Conservation (phyloP, 805 yeast genomes). For the Zygotorulaspora sp. region DNA sequence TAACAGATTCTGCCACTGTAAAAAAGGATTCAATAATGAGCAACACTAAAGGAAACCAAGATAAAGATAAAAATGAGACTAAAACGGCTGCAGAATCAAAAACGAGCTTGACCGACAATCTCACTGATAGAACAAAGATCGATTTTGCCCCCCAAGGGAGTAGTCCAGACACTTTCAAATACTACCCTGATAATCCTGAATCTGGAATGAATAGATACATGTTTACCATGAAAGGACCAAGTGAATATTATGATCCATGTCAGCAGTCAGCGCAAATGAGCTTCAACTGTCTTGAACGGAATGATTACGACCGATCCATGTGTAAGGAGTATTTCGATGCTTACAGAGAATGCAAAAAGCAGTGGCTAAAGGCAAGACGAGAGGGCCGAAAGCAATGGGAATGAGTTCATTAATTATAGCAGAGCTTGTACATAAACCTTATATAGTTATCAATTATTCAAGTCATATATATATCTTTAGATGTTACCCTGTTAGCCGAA, state of each 20-base stretch:
- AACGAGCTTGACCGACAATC: background rate
- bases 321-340: slow-evolving; percentile 87
- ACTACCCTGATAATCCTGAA: slow-evolving; percentile 81
- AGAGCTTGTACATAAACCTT: slow-evolving; percentile 1
- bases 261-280: slow-evolving; percentile 86
- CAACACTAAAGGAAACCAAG: background rate
- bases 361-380: slow-evolving; percentile 50
- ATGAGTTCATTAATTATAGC: no score
- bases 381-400: slow-evolving; percentile 34
- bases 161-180: slow-evolving; percentile 24
- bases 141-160: slow-evolving; percentile 23
- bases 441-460: no score
- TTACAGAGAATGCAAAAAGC: slow-evolving; percentile 84
- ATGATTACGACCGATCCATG: slow-evolving; percentile 61
- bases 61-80: background rate
- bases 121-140: slow-evolving; percentile 17
- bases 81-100: background rate
- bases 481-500: slow-evolving; percentile 5
- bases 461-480: no score
- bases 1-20: background rate
- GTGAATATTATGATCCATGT: slow-evolving; percentile 90
- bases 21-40: background rate
- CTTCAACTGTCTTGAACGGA: slow-evolving; percentile 72
- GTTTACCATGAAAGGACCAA: slow-evolving; percentile 71
- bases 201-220: slow-evolving; percentile 60